These are phyloP conservation scores for Fusarium tjaetaba DNA, from an alignment of 2,329 filamentous ascomycete genomes.

Conservation along the genomic window DNA sequence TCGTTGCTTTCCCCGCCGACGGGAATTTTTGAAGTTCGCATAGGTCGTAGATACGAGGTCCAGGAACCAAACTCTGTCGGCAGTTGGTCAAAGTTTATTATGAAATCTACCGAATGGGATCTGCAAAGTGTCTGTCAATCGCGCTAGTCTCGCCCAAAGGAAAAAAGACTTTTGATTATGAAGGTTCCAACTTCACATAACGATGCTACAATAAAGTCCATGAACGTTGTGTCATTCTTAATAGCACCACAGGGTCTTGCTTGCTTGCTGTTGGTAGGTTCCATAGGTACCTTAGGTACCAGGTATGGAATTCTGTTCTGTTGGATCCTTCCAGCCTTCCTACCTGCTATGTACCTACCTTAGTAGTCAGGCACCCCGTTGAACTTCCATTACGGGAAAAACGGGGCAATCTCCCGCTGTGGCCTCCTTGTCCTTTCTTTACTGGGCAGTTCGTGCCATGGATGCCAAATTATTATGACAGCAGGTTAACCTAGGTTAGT, in stretches of 20 bases:
- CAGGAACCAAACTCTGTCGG: not conserved
- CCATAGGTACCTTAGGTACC: not conserved
- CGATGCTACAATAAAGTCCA: not conserved
- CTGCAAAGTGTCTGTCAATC: not conserved
- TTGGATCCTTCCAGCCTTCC: not conserved
- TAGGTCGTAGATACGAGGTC: not conserved
- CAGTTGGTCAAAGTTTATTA: not conserved
- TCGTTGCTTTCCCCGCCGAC: not conserved
- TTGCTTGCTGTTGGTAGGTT: not conserved
- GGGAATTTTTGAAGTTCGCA: not conserved
- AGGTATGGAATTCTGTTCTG: not conserved
- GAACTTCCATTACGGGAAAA: conserved; percentile 11
- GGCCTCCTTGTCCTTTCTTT: conserved; percentile 19
- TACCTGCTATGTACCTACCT: not conserved
- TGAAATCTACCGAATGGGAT: not conserved
- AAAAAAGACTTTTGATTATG: not conserved
- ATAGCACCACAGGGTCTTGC: not conserved
- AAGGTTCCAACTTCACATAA: not conserved
- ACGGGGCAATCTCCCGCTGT: conserved; percentile 27
- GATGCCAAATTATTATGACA: not conserved
- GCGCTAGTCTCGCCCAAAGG: not conserved
- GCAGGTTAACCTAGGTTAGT: not conserved
- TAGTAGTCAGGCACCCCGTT: conserved; percentile 21
- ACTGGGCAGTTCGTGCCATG: not conserved
- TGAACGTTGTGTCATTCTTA: not conserved